A percentile compares a stretch with the other conserved stretches of the same genome.
Conservation (phyloP, 495 filamentous ascomycete genomes). For the Aspergillus conjunctus region DNA sequence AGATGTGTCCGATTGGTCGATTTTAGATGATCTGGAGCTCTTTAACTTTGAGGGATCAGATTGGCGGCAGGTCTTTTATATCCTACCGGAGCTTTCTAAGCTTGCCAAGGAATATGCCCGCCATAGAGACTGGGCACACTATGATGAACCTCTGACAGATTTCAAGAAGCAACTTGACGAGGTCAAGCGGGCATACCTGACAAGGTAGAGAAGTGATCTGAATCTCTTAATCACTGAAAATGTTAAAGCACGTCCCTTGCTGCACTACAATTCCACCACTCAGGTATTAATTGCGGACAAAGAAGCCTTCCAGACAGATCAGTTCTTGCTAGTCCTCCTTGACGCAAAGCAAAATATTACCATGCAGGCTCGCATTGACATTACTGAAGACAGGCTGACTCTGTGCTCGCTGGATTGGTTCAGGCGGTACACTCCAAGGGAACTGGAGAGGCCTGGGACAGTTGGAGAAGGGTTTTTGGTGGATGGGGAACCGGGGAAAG, state of each 20-base stretch:
- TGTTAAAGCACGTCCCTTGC: not conserved
- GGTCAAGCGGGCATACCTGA: not conserved
- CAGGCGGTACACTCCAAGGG: not conserved
- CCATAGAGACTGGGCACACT: not conserved
- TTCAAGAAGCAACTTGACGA: not conserved
- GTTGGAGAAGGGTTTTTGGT: not conserved
- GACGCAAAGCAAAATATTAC: slow-evolving; percentile 4
- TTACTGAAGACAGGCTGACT: not conserved
- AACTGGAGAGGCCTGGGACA: not conserved
- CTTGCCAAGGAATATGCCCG: not conserved
- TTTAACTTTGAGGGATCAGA: not conserved
- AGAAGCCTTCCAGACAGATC: not conserved
- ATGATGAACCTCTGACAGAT: not conserved
- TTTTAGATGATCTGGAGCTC: not conserved
- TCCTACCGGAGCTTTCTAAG: not conserved
- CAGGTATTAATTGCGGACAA: slow-evolving; percentile 3
- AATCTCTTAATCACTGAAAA: not conserved
- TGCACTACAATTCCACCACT: slow-evolving; percentile 5
- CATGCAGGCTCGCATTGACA: slow-evolving; percentile 5
- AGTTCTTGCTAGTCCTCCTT: slow-evolving; percentile 2
- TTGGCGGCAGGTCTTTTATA: not conserved
- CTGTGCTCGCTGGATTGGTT: not conserved
- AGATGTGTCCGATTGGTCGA: not conserved
- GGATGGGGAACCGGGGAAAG: not conserved
- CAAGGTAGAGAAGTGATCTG: not conserved